These are phyloP conservation scores for Mycena olivaceomarginata DNA, from an alignment of 768 basidiomycete species.

Conservation along the genomic window DNA sequence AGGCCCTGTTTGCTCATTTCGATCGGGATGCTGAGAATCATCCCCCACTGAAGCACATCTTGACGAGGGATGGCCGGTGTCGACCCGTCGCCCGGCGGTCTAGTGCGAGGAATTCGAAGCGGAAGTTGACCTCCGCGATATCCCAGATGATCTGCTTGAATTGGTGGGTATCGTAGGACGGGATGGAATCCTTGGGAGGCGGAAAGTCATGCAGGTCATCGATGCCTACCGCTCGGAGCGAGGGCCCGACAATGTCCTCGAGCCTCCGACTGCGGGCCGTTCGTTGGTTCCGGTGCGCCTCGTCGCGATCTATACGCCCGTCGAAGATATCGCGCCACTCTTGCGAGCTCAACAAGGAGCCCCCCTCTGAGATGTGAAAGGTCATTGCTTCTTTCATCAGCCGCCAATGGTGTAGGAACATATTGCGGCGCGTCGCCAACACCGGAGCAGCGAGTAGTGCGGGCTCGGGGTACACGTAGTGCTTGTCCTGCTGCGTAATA, in stretches of 20 bases:
- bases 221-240: background rate
- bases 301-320: too few species aligned
- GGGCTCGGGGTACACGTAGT: too few species aligned
- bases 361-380: too few species aligned
- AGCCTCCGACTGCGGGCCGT: background rate
- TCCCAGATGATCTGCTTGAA: slow-evolving; percentile 4
- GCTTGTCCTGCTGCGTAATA: too few species aligned
- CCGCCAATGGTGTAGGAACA: too few species aligned
- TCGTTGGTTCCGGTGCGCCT: too few species aligned
- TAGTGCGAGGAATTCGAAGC: background rate
- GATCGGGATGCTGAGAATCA: background rate
- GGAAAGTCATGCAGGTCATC: background rate
- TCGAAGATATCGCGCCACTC: too few species aligned
- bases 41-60: slow-evolving; percentile 22
- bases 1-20: background rate
- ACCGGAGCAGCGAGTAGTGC: too few species aligned
- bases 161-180: background rate
- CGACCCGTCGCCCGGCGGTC: slow-evolving; percentile 5
- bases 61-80: background rate
- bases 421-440: too few species aligned
- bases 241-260: background rate
- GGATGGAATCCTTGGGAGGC: background rate
- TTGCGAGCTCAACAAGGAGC: too few species aligned
- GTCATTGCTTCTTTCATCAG: too few species aligned
- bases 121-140: slow-evolving; percentile 24